Evolutionary conservation across 1,284 basidiomycete species (phyloP), one percentile per base, ranked within the genome.

Genomic region (Rhodotorula sp.): DNA sequence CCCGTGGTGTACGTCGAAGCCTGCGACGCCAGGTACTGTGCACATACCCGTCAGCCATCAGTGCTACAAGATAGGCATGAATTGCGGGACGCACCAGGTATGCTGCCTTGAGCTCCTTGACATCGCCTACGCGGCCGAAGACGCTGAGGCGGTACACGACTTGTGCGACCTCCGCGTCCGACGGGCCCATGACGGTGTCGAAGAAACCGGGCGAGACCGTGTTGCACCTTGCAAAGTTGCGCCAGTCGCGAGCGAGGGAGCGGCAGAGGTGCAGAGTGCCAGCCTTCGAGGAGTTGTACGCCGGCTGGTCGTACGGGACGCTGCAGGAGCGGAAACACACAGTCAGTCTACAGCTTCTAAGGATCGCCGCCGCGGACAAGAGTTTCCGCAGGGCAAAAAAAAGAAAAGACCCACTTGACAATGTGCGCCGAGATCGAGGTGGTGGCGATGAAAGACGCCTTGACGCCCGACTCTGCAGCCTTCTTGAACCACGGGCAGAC

Each of bases 221-320:
- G 76, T 81, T 81, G 72, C 78, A 77, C 13, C 81, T 74, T 3
- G 81, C 68, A 48, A 70, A 70, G 55, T 57, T 58, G 21, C 75
- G 69, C 87, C 88, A 89, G 78, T 89, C 88, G 0, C 86, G 84
- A 1, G 88, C 88, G 7, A 89, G 82, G 3, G 84, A 86, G 76
- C 85, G 87, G 10, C 82, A 81, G 19, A 89, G 82, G 69, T 85
- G 85, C 23, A 86, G 85, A 0, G 87, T 87, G 3, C 87, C 88
- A 21, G 77, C 79, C 75, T 80, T 79, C 57, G 76, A 79, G 21
- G 77, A 76, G 77, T 79, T 88, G 64, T 77, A 68, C 54, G 74
- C 65, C 41, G 64, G 66, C 66, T 73, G 66, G 23, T 61, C 68
- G 64, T 76, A 67, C 53, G 81, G 77, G 67, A 82, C 81, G 70